phyloP scores from a whole-genome alignment of 345 rosid genomes.

The Eucalyptus marginata region DNA sequence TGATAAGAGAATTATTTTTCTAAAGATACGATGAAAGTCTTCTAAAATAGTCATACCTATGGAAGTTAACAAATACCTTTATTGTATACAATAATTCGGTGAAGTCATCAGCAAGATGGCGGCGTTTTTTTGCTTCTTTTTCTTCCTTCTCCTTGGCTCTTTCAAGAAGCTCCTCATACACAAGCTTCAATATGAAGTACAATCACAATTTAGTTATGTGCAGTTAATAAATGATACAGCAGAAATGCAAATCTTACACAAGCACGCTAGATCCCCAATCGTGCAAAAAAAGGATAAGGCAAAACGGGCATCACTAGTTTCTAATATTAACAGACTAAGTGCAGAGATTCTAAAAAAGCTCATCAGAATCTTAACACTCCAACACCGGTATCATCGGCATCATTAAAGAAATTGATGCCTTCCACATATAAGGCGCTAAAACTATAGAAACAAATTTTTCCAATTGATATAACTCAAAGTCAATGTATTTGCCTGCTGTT shows the following conservation, averaged over 20 bases:
- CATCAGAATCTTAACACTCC: neutral
- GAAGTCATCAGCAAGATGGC: constrained; percentile 83
- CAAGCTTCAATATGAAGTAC: constrained; percentile 37
- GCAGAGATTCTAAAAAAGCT: neutral
- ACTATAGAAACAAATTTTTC: neutral
- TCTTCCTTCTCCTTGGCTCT: constrained; percentile 92
- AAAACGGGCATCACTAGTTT: neutral
- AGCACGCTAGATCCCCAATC: neutral
- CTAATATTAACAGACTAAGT: neutral
- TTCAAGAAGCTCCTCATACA: constrained; percentile 72
- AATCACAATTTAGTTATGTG: neutral
- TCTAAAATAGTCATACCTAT: neutral
- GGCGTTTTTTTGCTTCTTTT: constrained; percentile 89
- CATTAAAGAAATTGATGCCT: neutral
- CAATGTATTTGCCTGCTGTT: neutral
- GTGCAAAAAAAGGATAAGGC: neutral
- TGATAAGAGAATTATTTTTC: neutral
- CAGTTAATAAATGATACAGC: neutral
- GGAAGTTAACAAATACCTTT: constrained; percentile 31
- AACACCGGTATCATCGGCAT: neutral
- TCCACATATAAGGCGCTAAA: neutral
- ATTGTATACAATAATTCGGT: constrained; percentile 43
- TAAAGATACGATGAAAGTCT: neutral
- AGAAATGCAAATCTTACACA: neutral
- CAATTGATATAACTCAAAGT: neutral